A percentile compares a stretch with the other conserved stretches of the same genome.
Evolutionary conservation across 108 stramenopile genomes (phyloP).

Genomic region (Bacterosira constricta): DNA sequence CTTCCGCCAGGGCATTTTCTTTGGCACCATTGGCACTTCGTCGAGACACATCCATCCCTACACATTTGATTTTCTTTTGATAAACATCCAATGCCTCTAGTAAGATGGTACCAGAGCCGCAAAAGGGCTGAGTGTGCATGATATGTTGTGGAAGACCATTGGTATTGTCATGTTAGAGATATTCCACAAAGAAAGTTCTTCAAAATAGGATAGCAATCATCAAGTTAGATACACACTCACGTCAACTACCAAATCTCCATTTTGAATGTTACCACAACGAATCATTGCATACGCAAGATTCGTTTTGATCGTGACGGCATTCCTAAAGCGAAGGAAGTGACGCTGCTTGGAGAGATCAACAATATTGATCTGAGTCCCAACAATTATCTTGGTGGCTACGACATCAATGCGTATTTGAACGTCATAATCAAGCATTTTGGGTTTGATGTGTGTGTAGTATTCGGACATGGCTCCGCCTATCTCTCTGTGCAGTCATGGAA

Average conservation of each 20-base stretch:
- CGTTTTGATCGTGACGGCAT: conserved; percentile 75
- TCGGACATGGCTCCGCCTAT: conserved; percentile 73
- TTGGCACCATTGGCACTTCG: conserved; percentile 59
- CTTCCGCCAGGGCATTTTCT: conserved; percentile 64
- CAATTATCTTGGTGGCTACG: conserved; percentile 51
- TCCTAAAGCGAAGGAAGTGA: conserved; percentile 66
- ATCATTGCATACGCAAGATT: conserved; percentile 76
- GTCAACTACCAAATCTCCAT: conserved; percentile 53
- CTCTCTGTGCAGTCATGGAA: conserved; percentile 40
- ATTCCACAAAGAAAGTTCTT: background rate
- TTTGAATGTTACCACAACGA: conserved; percentile 53
- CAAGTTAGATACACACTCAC: background rate
- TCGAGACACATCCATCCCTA: conserved; percentile 72
- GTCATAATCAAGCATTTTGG: conserved; percentile 74
- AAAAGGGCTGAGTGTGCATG: conserved; percentile 56
- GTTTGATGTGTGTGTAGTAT: conserved; percentile 44
- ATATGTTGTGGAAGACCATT: no score
- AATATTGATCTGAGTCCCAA: conserved; percentile 71
- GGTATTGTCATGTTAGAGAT: background rate
- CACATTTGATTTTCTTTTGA: conserved; percentile 36
- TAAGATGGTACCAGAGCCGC: conserved; percentile 61
- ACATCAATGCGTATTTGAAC: conserved; percentile 63
- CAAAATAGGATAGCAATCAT: background rate
- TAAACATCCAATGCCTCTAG: conserved; percentile 63
- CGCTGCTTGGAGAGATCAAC: conserved; percentile 64